A percentile compares a stretch with the other conserved stretches of the same genome.
These are phyloP conservation scores for Pseudisothecium myosuroides DNA, from an alignment of 225 moss, liverwort and hornwort genomes.

Conservation along the genomic window DNA sequence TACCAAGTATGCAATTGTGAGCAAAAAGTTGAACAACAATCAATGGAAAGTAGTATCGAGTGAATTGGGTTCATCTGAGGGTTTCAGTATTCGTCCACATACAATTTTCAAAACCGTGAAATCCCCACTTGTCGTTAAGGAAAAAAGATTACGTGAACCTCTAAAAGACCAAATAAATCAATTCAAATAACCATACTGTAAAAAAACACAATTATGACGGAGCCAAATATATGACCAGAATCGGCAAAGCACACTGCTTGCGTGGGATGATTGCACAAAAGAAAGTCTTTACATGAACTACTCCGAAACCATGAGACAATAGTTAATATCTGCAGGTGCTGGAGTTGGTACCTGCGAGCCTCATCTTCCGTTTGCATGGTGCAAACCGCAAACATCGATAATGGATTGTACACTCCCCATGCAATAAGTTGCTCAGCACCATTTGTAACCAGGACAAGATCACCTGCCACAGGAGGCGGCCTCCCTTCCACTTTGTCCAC, in stretches of 20 bases:
- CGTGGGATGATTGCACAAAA: background rate
- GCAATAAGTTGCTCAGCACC: constrained; percentile 61
- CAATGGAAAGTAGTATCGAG: background rate
- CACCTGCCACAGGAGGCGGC: constrained; percentile 69
- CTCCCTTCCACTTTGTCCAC: constrained; percentile 78
- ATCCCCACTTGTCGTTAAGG: background rate
- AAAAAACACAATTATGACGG: background rate
- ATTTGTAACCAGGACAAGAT: constrained; percentile 65
- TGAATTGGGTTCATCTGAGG: background rate
- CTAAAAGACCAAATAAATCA: background rate
- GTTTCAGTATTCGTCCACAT: background rate
- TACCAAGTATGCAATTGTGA: background rate
- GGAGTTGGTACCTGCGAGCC: constrained; percentile 23
- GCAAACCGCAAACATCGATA: constrained; percentile 71
- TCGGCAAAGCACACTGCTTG: background rate
- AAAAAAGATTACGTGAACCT: background rate
- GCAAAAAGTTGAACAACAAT: background rate
- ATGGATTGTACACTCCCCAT: constrained; percentile 76
- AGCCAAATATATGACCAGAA: background rate
- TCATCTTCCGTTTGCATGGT: constrained; percentile 81
- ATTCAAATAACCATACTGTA: background rate
- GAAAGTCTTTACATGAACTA: background rate
- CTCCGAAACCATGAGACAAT: background rate
- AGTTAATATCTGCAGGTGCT: background rate
- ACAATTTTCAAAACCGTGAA: background rate